These are phyloP conservation scores for Alternaria gaisen DNA, from an alignment of 2,329 filamentous ascomycete genomes.

Conservation along the genomic window DNA sequence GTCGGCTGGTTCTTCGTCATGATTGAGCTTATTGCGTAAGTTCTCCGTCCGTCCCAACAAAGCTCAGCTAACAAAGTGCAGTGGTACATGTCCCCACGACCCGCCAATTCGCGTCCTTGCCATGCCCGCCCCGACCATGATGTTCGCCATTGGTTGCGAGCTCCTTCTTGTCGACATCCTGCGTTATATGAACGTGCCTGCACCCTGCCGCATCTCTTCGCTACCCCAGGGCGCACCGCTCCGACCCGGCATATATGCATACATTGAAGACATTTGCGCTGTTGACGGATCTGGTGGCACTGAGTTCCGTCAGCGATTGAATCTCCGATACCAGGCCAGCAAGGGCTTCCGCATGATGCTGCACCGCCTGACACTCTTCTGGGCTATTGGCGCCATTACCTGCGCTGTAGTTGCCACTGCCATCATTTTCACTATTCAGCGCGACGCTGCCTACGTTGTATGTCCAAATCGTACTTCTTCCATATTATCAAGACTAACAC, in stretches of 20 bases:
- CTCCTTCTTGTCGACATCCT: conserved; percentile 60
- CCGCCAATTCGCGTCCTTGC: conserved; percentile 63
- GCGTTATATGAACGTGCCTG: conserved; percentile 56
- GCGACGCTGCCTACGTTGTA: conserved; percentile 60
- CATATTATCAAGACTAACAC: conserved; percentile 18
- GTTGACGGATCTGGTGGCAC: conserved; percentile 64
- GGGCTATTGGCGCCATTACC: conserved; percentile 58
- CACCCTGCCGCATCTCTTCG: conserved; percentile 62
- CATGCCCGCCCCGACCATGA: conserved; percentile 62
- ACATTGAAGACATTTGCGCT: conserved; percentile 64
- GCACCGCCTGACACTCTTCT: conserved; percentile 61
- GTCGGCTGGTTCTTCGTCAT: conserved; percentile 65
- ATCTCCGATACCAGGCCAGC: conserved; percentile 62
- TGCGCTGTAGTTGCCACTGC: conserved; percentile 54
- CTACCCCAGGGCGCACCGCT: conserved; percentile 61
- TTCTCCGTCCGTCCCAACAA: conserved; percentile 3
- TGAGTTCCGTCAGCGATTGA: conserved; percentile 61
- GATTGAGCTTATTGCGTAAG: conserved; percentile 63
- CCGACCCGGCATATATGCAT: conserved; percentile 62
- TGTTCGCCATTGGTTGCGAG: conserved; percentile 62
- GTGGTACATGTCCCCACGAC: conserved; percentile 57
- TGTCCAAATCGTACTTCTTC: conserved; percentile 21
- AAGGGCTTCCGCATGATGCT: conserved; percentile 64
- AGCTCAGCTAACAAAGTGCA: conserved; percentile 27
- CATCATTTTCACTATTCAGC: conserved; percentile 58